Percentiles rank a stretch among this genome's conserved stretches.
These are phyloP conservation scores for Ramichloridium luteum DNA, from an alignment of 2,329 filamentous ascomycete species.

Conservation along the genomic window DNA sequence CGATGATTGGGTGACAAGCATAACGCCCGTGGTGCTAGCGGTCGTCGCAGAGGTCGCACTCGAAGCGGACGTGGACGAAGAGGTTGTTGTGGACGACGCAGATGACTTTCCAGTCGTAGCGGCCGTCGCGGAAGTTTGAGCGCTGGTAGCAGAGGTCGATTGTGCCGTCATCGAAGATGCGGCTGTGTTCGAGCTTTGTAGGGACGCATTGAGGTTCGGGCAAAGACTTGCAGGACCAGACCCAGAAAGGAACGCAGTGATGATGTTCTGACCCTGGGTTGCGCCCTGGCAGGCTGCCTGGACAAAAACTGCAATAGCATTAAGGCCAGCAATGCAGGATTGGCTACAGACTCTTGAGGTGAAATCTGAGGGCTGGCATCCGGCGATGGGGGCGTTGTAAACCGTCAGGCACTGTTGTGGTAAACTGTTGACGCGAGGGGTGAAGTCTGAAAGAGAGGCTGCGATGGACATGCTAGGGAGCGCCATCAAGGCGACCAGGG, in stretches of 20 bases:
- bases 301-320: slow-evolving; percentile 25
- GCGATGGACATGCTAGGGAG: slow-evolving; percentile 19
- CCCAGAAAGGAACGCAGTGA: slow-evolving; percentile 32
- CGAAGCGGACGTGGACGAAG: too few species aligned
- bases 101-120: slow-evolving; percentile 3
- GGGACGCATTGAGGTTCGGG: slow-evolving; percentile 15
- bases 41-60: slow-evolving; percentile 6
- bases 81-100: slow-evolving; percentile 7
- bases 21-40: slow-evolving; percentile 8
- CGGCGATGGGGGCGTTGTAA: slow-evolving; percentile 30
- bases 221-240: slow-evolving; percentile 29
- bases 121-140: slow-evolving; percentile 2
- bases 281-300: slow-evolving; percentile 24
- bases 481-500: slow-evolving; percentile 12
- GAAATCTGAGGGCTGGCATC: slow-evolving; percentile 32
- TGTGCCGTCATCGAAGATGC: slow-evolving; percentile 10
- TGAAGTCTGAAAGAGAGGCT: slow-evolving; percentile 35
- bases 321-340: slow-evolving; percentile 30
- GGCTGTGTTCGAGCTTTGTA: slow-evolving; percentile 5
- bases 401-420: slow-evolving; percentile 27
- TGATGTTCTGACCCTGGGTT: slow-evolving; percentile 28
- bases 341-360: slow-evolving; percentile 26
- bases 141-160: slow-evolving; percentile 10
- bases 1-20: slow-evolving; percentile 13
- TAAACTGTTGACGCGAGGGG: slow-evolving; percentile 30